Conservation (phyloP, 257 asterid genomes). For the Solanum paucissectum region DNA sequence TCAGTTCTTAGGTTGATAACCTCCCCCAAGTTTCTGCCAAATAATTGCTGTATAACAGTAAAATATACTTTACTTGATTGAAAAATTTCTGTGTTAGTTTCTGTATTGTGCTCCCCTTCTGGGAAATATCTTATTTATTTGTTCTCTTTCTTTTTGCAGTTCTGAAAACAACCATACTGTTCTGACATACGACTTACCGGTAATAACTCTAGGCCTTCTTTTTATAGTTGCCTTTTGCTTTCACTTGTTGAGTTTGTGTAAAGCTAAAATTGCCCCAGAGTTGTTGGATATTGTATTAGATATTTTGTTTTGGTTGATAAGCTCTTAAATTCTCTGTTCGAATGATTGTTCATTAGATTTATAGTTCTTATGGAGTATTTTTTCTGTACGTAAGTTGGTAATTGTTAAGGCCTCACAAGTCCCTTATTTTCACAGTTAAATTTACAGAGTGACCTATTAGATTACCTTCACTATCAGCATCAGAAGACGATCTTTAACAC, state of each 20-base stretch:
- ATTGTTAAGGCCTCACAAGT: neutral
- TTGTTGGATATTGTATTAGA: neutral
- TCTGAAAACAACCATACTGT: slow-evolving; percentile 68
- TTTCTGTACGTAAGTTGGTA: neutral
- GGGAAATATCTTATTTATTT: slow-evolving; percentile 8
- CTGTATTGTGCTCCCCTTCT: neutral
- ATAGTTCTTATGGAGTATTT: neutral
- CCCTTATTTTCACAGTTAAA: neutral
- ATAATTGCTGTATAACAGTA: neutral
- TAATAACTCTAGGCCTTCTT: slow-evolving; percentile 22
- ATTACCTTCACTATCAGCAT: neutral
- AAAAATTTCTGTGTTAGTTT: neutral
- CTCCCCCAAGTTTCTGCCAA: slow-evolving; percentile 1
- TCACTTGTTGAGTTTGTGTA: neutral
- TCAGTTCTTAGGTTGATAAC: slow-evolving; percentile 55
- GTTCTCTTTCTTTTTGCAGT: slow-evolving; percentile 33
- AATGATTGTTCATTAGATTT: neutral
- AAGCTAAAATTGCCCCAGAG: neutral
- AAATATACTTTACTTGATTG: neutral
- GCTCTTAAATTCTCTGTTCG: neutral
- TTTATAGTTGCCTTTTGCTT: neutral
- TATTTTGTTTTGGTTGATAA: neutral
- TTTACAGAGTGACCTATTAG: neutral
- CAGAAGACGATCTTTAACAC: neutral
- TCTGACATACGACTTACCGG: slow-evolving; percentile 76